phyloP scores from a whole-genome alignment of 2,329 filamentous ascomycete genomes.

The Helotiales sp. region DNA sequence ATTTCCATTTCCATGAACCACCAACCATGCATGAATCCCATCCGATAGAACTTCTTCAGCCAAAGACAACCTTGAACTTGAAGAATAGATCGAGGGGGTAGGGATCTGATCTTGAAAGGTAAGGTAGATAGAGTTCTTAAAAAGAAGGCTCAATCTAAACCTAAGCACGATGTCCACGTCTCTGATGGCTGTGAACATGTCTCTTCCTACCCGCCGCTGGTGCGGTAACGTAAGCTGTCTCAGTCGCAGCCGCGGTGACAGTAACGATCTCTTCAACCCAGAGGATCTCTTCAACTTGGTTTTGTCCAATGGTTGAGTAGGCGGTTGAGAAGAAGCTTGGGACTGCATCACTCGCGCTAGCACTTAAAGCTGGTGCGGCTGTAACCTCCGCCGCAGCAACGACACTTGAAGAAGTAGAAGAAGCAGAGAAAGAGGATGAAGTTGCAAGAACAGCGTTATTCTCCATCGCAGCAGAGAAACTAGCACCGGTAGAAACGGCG shows the following conservation, averaged over 20 bases:
- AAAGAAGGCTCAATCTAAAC: too few species aligned
- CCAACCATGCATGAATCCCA: too few species aligned
- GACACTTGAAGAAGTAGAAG: not conserved
- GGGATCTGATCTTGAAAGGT: too few species aligned
- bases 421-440: not conserved
- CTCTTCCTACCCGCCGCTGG: slow-evolving; percentile 6
- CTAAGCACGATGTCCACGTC: not conserved
- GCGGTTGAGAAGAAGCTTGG: slow-evolving; percentile 48
- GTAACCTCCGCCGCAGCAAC: slow-evolving; percentile 9
- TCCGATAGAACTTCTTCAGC: too few species aligned
- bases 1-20: too few species aligned
- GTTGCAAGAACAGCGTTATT: not conserved
- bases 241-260: slow-evolving; percentile 40
- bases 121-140: too few species aligned
- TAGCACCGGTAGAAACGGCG: slow-evolving; percentile 10
- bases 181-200: slow-evolving; percentile 8
- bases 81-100: too few species aligned
- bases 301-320: slow-evolving; percentile 48
- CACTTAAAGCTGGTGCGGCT: slow-evolving; percentile 23
- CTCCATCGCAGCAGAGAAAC: not conserved
- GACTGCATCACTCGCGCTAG: slow-evolving; percentile 9
- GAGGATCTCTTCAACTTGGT: slow-evolving; percentile 54
- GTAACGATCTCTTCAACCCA: slow-evolving; percentile 57
- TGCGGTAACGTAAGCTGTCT: not conserved
- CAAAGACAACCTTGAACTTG: too few species aligned